Evolutionary conservation across 1,284 basidiomycete genomes (phyloP), one percentile per base, ranked within the genome.

Genomic region (Phellopilus nigrolimitatus): DNA sequence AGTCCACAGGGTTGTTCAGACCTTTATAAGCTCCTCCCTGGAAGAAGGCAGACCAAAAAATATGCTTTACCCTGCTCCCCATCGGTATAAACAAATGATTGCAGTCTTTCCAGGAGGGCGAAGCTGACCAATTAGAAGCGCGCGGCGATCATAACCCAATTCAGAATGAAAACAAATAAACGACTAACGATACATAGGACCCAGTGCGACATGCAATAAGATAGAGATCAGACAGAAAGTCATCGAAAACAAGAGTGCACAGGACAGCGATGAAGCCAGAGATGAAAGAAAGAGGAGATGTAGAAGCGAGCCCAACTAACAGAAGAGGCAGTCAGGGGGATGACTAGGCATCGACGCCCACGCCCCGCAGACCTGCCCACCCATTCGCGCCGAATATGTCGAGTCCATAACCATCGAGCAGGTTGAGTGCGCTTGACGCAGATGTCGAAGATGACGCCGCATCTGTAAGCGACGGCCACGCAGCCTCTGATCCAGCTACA

Each of bases 401-500:
- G 12, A 22, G 8, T 21, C 25, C 41, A 4, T 27, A n/a, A 28
- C 41, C 41, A 3, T 43, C 24, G 17, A 43, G 41, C 25, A 43
- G 19, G 38, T 17, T 40, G 13, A 40, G 38, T 8, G 38, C 25
- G 25, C 25, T 43, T 12, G 25, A 43, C 17, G 24, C 41, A 12
- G 41, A 43, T 5, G 25, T 24, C 10, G 46, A 37, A 2, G 46
- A 19, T 5, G 46, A 36, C 3, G 46, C 28, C 2, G 46, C 46
- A 9, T 47, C 46, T 3, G 46, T 34, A 13, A 34, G 33, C 8
- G 46, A 34, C 24, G 46, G 46, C 46, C 46, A 47, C 7, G 34
- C 34, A n/a, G 10, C n/a, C 4, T 25, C 31, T 13, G 34, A n/a
- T 4, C 15, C n/a, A 27, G 17, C 10, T 19, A n/a, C 22, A 22